These are phyloP conservation scores for Entophlyctis luteolus DNA, from an alignment of 192 early-diverging fungal genomes.

Conservation along the genomic window DNA sequence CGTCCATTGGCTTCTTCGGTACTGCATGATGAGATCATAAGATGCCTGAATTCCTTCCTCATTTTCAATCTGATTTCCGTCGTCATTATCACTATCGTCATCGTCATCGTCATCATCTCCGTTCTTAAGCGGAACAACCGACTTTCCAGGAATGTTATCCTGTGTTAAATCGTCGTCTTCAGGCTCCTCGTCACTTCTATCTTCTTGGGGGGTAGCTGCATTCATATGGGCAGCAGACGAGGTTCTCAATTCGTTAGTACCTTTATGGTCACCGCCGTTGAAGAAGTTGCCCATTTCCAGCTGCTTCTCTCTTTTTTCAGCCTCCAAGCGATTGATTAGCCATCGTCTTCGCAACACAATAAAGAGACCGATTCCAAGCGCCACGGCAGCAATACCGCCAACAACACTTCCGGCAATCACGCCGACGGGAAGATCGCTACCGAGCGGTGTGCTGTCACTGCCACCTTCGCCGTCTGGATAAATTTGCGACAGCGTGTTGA, in stretches of 20 bases:
- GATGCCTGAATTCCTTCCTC: neutral
- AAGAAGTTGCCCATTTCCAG: conserved; percentile 12
- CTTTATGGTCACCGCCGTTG: neutral
- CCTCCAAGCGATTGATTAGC: conserved; percentile 16
- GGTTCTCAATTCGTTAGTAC: neutral
- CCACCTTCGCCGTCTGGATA: conserved; percentile 10
- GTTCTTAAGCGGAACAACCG: neutral
- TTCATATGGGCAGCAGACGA: neutral
- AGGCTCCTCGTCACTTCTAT: neutral
- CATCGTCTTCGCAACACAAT: conserved; percentile 9
- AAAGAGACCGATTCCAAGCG: neutral
- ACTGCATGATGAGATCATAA: conserved; percentile 25
- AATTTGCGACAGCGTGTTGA: conserved; percentile 5
- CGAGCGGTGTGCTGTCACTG: neutral
- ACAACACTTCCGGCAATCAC: conserved; percentile 24
- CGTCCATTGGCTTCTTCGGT: conserved; percentile 21
- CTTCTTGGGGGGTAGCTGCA: neutral
- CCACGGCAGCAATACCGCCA: conserved; percentile 17
- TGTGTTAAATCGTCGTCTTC: neutral
- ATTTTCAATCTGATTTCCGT: conserved; percentile 13
- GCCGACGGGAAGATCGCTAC: conserved; percentile 22
- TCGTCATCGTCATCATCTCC: conserved; percentile 1
- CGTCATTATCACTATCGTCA: conserved; percentile 21
- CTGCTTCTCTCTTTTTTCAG: conserved; percentile 10
- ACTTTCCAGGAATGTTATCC: neutral